These are phyloP conservation scores for Fusarium drepaniforme DNA, from an alignment of 2,329 filamentous ascomycete genomes.

Conservation along the genomic window DNA sequence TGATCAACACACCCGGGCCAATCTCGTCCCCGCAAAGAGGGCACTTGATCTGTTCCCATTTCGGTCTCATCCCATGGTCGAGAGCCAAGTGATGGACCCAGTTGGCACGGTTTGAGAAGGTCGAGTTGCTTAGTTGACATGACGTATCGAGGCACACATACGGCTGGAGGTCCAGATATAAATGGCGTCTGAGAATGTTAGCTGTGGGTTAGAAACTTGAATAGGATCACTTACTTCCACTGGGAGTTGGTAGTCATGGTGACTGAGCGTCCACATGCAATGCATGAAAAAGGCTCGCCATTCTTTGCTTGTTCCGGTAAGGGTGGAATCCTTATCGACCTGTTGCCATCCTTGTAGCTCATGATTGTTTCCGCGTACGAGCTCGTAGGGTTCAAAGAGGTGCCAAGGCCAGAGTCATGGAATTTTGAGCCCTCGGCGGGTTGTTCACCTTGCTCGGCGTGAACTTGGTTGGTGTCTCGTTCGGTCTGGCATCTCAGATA, in stretches of 20 bases:
- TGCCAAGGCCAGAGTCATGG: constrained; percentile 2
- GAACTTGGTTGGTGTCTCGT: not conserved
- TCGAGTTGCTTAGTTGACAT: not conserved
- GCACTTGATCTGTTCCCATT: not conserved
- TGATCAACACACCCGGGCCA: not conserved
- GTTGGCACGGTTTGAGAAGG: not conserved
- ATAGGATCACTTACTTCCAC: not conserved
- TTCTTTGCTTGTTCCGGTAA: not conserved
- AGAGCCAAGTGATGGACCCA: not conserved
- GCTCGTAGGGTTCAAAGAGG: not conserved
- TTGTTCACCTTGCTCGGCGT: not conserved
- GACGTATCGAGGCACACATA: not conserved
- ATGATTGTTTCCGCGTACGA: not conserved
- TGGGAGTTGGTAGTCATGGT: not conserved
- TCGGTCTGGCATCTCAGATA: not conserved
- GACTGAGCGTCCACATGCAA: not conserved
- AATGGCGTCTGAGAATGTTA: not conserved
- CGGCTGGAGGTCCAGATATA: constrained; percentile 1
- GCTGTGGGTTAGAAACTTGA: not conserved
- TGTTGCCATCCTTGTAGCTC: not conserved
- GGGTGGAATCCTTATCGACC: not conserved
- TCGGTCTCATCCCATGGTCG: not conserved
- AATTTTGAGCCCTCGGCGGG: not conserved
- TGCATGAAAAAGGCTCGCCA: not conserved
- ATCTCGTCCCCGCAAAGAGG: not conserved